Evolutionary conservation across 139 green algal species (phyloP), one percentile per base, ranked within the genome.

Genomic region (Ettlia oleoabundans): DNA sequence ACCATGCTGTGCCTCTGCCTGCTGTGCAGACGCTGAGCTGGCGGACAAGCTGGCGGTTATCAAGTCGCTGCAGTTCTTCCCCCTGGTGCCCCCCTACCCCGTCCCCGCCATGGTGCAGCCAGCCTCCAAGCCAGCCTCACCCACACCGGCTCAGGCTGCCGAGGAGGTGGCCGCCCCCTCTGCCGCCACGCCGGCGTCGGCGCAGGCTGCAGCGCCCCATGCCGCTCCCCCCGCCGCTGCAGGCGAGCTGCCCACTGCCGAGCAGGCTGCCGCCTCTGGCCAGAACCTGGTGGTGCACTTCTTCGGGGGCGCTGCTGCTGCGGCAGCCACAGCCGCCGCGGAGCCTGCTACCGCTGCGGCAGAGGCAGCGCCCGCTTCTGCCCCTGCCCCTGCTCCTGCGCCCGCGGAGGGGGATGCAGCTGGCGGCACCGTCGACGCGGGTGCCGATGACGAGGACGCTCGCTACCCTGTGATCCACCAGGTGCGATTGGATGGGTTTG

Each of bases 251-350:
- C 53, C 77, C 35, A 73, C 77, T 8, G 71, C 68, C 6, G 80
- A 80, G 64, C 42, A 70, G 47, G 80, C 80, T 33, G 80, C 80
- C 0, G 80, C 80, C 41, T 70, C 80, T n/a, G 80, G 80, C 28
- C 43, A 85, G 66, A 85, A 85, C 35, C 61, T 85, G 67, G 65
- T 85, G 32, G 64, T 33, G 41, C 80, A 85, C 61, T 85, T 85
- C 67, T 85, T 85, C 26, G 70, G 70, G 19, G 70, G 47, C 69
- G 4, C 28, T n/a, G 69, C 58, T 24, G 63, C 30, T 5, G 62
- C 19, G 37, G 28, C 51, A 24, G n/a, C 19, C 53, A 24, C 61
- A 6, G 21, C 73, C 43, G 24, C 24, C 68, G 22, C 28, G 22
- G 61, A 30, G 61, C 61, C 19, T 24, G 64, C 32, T 76, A 42